Percentiles rank a stretch among this genome's conserved stretches.
These are phyloP conservation scores for Solioccasus polychromus DNA, from an alignment of 768 basidiomycete genomes.

Conservation along the genomic window DNA sequence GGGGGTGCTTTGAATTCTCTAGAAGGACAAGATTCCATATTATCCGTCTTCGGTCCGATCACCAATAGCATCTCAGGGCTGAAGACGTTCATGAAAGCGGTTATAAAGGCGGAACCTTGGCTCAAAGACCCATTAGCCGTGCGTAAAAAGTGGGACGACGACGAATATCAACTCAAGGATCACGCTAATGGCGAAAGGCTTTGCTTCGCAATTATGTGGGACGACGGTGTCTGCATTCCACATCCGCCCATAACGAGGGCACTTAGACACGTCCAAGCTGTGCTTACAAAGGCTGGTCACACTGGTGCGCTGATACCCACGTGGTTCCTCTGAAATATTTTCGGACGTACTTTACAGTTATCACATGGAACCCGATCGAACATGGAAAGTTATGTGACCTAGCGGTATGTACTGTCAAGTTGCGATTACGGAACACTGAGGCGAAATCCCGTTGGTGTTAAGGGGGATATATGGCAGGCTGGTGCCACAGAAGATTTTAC, in stretches of 20 bases:
- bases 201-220: conserved; percentile 64
- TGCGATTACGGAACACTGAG: neutral
- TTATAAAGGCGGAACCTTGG: conserved; percentile 65
- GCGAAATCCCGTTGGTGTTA: neutral
- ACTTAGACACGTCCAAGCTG: conserved; percentile 51
- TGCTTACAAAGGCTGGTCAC: conserved; percentile 61
- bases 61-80: conserved; percentile 55
- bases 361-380: conserved; percentile 64
- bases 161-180: conserved; percentile 54
- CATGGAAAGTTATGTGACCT: conserved; percentile 44
- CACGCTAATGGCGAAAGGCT: conserved; percentile 51
- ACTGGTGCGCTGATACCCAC: conserved; percentile 42
- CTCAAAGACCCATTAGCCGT: conserved; percentile 56
- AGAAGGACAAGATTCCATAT: conserved; percentile 69
- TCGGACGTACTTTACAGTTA: conserved; percentile 46
- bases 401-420: conserved; percentile 36
- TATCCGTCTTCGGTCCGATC: conserved; percentile 75
- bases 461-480: conserved; percentile 45
- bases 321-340: too few species aligned
- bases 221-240: conserved; percentile 58
- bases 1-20: conserved; percentile 60
- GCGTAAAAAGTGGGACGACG: conserved; percentile 59
- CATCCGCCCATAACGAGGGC: conserved; percentile 65
- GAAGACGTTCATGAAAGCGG: conserved; percentile 61
- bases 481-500: conserved; percentile 49